Conservation (phyloP, 116 monocot species). For the Zostera marina region DNA sequence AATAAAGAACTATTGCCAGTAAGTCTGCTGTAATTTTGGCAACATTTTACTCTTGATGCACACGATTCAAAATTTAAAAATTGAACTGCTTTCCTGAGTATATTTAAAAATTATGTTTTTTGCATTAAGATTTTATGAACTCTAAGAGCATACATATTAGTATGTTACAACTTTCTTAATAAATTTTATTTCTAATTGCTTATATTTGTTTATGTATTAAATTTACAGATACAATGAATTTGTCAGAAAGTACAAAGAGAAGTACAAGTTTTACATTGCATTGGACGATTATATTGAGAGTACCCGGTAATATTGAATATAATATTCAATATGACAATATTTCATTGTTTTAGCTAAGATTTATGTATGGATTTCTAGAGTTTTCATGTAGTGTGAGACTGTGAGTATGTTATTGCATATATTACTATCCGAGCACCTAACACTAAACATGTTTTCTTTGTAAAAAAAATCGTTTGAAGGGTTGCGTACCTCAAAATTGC, state of each 20-base stretch:
- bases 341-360: not conserved
- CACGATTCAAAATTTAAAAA: not conserved
- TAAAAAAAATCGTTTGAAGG: slow-evolving; percentile 21
- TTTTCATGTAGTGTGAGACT: too few species aligned
- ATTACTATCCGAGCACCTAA: too few species aligned
- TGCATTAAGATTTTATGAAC: too few species aligned
- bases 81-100: too few species aligned
- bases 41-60: not conserved
- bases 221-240: slow-evolving; percentile 57
- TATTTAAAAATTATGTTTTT: too few species aligned
- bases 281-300: slow-evolving; percentile 66
- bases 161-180: too few species aligned
- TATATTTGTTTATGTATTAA: not conserved
- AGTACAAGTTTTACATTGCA: slow-evolving; percentile 40
- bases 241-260: slow-evolving; percentile 63
- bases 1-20: slow-evolving; percentile 57
- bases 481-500: slow-evolving; percentile 54
- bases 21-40: slow-evolving; percentile 17
- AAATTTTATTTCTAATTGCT: not conserved
- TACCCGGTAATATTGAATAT: slow-evolving; percentile 24
- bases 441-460: not conserved
- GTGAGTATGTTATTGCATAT: too few species aligned
- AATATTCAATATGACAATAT: not conserved
- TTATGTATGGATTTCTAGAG: too few species aligned
- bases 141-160: too few species aligned